A percentile compares a stretch with the other conserved stretches of the same genome.
phyloP scores from a whole-genome alignment of 2,329 filamentous ascomycete genomes.

The Cordyceps cateniannulata region DNA sequence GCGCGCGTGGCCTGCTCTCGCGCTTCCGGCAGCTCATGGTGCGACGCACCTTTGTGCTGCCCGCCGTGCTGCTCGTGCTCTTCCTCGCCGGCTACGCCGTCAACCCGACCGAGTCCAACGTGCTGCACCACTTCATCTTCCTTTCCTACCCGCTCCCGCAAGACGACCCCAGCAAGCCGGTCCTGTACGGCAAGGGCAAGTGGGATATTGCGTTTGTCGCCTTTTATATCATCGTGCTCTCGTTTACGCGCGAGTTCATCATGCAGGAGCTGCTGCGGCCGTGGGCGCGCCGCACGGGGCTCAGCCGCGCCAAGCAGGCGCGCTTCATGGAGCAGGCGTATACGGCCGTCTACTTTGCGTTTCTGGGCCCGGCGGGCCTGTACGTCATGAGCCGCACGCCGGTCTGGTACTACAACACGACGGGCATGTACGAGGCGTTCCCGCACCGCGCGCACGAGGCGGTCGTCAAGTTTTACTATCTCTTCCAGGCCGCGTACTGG shows the following conservation, averaged over 20 bases:
- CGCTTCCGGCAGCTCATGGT: conserved; percentile 48
- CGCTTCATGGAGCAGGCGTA: conserved; percentile 97
- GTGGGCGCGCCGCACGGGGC: conserved; percentile 61
- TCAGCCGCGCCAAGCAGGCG: conserved; percentile 72
- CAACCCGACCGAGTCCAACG: conserved; percentile 73
- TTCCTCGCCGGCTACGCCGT: conserved; percentile 64
- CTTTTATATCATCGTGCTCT: conserved; percentile 85
- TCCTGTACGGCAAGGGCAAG: conserved; percentile 81
- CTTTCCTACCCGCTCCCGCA: conserved; percentile 73
- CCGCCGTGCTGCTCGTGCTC: conserved; percentile 59
- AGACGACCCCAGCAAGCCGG: conserved; percentile 34
- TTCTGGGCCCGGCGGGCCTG: conserved; percentile 76
- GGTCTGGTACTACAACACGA: conserved; percentile 93
- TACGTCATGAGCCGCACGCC: conserved; percentile 90
- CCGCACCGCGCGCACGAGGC: conserved; percentile 77
- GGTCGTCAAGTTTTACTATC: conserved; percentile 89
- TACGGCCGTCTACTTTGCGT: conserved; percentile 81
- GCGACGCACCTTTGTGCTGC: conserved; percentile 58
- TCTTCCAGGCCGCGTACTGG: conserved; percentile 94
- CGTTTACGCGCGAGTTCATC: conserved; percentile 90
- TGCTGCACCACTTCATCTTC: conserved; percentile 75
- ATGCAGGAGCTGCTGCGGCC: conserved; percentile 87
- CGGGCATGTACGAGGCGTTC: conserved; percentile 82
- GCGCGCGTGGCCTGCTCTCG: conserved; percentile 42
- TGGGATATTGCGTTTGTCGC: conserved; percentile 80